Evolutionary conservation across 805 yeast genomes (phyloP).

Genomic region (Myxozyma melibiosi): DNA sequence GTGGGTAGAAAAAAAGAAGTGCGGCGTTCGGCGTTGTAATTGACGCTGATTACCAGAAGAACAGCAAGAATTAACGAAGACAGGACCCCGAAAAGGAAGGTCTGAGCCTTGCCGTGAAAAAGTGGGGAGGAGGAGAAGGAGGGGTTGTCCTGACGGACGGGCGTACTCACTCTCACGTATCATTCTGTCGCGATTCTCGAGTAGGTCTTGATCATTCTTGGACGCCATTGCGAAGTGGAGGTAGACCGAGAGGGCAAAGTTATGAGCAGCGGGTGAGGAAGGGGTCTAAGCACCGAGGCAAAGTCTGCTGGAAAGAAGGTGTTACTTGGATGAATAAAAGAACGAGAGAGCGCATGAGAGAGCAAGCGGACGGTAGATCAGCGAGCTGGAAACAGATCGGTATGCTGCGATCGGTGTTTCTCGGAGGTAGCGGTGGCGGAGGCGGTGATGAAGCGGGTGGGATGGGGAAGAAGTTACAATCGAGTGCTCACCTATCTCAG

Average conservation of each 20-base stretch:
- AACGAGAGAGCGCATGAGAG: too few species aligned
- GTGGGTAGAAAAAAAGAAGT: neutral
- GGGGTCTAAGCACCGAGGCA: neutral
- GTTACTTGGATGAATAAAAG: neutral
- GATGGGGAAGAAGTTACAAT: too few species aligned
- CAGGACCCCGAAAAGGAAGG: neutral
- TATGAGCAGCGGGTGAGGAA: neutral
- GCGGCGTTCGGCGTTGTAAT: neutral
- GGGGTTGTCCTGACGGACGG: too few species aligned
- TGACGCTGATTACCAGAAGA: neutral
- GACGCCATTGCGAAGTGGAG: slow-evolving; percentile 9
- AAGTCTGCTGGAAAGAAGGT: neutral
- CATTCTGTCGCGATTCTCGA: slow-evolving; percentile 28
- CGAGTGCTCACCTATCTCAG: too few species aligned
- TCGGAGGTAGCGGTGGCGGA: too few species aligned
- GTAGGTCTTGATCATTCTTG: slow-evolving; percentile 24
- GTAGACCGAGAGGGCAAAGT: too few species aligned
- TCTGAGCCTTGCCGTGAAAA: neutral
- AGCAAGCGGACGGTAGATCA: too few species aligned
- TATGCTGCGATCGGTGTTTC: too few species aligned
- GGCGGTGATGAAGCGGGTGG: too few species aligned
- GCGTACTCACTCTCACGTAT: slow-evolving; percentile 30
- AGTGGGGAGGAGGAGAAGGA: neutral
- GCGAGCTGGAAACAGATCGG: too few species aligned
- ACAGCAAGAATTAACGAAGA: neutral